A percentile compares a stretch with the other conserved stretches of the same genome.
These are phyloP conservation scores for Myxozyma neotropica DNA, from an alignment of 805 yeast species.

Conservation along the genomic window DNA sequence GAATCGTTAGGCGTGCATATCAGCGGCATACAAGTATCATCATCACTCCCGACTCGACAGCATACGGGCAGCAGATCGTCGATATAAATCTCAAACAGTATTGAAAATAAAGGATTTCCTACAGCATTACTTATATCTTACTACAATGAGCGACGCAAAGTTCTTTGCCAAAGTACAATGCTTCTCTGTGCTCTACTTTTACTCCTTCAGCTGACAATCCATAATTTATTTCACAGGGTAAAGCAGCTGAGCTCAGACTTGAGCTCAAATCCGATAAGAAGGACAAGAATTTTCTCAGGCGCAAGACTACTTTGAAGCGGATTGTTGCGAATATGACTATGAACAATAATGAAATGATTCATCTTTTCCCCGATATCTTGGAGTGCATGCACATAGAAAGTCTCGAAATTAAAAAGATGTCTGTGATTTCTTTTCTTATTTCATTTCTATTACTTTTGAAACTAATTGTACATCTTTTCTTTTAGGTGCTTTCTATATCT, in stretches of 20 bases:
- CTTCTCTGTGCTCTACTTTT: not conserved
- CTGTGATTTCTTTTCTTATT: too few species aligned
- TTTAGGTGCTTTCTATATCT: slow-evolving; percentile 61
- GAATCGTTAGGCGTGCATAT: not conserved
- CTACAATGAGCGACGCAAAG: slow-evolving; percentile 40
- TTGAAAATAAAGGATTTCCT: too few species aligned
- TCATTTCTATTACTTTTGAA: too few species aligned
- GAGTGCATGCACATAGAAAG: slow-evolving; percentile 55
- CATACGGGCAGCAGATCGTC: too few species aligned
- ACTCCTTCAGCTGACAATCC: not conserved
- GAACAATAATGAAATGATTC: slow-evolving; percentile 75
- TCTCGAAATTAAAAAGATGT: slow-evolving; percentile 66
- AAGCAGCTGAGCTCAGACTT: slow-evolving; percentile 43
- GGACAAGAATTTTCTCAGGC: slow-evolving; percentile 43
- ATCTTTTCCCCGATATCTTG: slow-evolving; percentile 67
- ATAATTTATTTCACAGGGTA: slow-evolving; percentile 35
- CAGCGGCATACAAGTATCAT: not conserved
- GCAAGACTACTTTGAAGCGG: slow-evolving; percentile 62
- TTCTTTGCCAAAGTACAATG: slow-evolving; percentile 38
- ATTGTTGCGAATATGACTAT: slow-evolving; percentile 81
- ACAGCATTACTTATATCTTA: not conserved
- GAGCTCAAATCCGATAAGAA: slow-evolving; percentile 38
- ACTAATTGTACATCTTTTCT: too few species aligned
- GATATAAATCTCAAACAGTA: too few species aligned
- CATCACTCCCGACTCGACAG: too few species aligned